A percentile compares a stretch with the other conserved stretches of the same genome.
Conservation (phyloP, 495 filamentous ascomycete species). For the Aspergillus ellipticus region DNA sequence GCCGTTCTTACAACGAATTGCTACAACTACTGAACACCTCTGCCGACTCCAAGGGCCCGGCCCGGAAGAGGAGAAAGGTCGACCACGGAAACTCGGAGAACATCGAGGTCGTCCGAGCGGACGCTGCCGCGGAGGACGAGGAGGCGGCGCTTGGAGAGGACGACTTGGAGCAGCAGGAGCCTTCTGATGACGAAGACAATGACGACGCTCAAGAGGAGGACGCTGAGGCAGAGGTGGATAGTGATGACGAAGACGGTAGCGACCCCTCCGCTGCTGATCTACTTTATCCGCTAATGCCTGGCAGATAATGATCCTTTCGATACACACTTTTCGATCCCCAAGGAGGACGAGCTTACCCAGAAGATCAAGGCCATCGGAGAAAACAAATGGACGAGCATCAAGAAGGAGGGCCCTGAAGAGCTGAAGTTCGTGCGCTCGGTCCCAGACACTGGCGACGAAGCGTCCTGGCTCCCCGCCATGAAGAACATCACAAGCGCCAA, state of each 20-base stretch:
- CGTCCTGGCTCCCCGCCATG: conserved; percentile 30
- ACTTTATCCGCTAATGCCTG: conserved; percentile 15
- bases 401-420: conserved; percentile 42
- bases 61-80: conserved; percentile 66
- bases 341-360: conserved; percentile 51
- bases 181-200: conserved; percentile 43
- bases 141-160: conserved; percentile 24
- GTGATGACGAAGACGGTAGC: conserved; percentile 41
- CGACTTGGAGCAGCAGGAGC: conserved; percentile 35
- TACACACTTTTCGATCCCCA: conserved; percentile 65
- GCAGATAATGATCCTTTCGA: conserved; percentile 68
- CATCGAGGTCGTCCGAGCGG: conserved; percentile 10
- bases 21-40: conserved; percentile 56
- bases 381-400: conserved; percentile 54
- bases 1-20: conserved; percentile 60
- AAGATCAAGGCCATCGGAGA: conserved; percentile 50
- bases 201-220: conserved; percentile 27
- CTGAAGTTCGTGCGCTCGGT: conserved; percentile 41
- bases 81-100: conserved; percentile 29
- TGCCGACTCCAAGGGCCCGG: conserved; percentile 50
- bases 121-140: conserved; percentile 19
- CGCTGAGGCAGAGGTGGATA: conserved; percentile 39
- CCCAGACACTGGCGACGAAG: conserved; percentile 28
- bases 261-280: not conserved
- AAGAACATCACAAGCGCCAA: conserved; percentile 37